These are phyloP conservation scores for Zangia roseola DNA, from an alignment of 768 basidiomycete genomes.

Conservation along the genomic window DNA sequence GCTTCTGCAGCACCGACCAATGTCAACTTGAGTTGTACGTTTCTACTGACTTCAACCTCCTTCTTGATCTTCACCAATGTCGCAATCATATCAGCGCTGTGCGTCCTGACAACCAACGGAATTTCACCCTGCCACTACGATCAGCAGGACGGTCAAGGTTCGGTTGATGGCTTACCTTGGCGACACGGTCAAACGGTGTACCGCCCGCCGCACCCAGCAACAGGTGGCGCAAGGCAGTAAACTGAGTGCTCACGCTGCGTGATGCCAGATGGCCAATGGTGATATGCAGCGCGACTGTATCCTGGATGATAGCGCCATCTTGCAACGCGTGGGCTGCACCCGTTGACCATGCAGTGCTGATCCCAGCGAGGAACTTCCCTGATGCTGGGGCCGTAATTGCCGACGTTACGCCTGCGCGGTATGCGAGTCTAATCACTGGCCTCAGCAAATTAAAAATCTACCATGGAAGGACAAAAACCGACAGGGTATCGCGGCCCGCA, in stretches of 20 bases:
- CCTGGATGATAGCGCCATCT: slow-evolving; percentile 35
- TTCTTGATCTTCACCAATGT: slow-evolving; percentile 57
- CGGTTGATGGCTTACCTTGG: slow-evolving; percentile 6
- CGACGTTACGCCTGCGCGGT: slow-evolving; percentile 69
- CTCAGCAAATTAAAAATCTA: too few species aligned
- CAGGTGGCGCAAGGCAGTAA: slow-evolving; percentile 60
- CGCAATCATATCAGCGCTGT: slow-evolving; percentile 73
- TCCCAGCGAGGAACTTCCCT: too few species aligned
- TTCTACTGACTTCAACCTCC: slow-evolving; percentile 43
- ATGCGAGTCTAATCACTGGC: slow-evolving; percentile 48
- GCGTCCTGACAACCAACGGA: slow-evolving; percentile 58
- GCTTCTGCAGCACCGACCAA: slow-evolving; percentile 63
- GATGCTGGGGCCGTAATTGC: slow-evolving; percentile 14
- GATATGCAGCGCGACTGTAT: slow-evolving; percentile 63
- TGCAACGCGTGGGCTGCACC: slow-evolving; percentile 35
- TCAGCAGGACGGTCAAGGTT: not conserved
- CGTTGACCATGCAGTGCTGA: slow-evolving; percentile 48
- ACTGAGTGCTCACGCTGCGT: slow-evolving; percentile 63
- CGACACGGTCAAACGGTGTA: slow-evolving; percentile 18
- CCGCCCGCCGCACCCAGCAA: slow-evolving; percentile 54
- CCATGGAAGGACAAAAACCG: too few species aligned
- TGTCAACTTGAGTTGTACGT: slow-evolving; percentile 50
- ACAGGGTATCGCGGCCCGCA: slow-evolving; percentile 13
- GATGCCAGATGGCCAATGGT: slow-evolving; percentile 39
- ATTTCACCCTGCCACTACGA: slow-evolving; percentile 51